Evolutionary conservation across 805 yeast genomes (phyloP).

Genomic region (Candida yuanshanica): DNA sequence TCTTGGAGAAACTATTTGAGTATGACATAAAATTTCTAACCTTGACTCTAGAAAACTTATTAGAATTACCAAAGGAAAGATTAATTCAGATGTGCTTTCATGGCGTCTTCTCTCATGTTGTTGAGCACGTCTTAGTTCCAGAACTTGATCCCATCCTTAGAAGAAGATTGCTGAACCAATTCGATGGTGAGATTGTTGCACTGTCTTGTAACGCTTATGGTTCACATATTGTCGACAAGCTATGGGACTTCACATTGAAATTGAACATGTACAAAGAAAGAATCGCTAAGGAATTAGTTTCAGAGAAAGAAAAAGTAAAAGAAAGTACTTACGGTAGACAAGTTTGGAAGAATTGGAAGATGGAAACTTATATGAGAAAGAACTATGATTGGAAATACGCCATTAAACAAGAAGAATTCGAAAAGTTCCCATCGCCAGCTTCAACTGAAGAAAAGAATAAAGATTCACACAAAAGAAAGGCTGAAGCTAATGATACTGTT

Average conservation of each 20-base stretch:
- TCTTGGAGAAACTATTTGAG: constrained; percentile 65
- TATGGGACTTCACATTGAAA: constrained; percentile 74
- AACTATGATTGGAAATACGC: constrained; percentile 76
- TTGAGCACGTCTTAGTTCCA: constrained; percentile 58
- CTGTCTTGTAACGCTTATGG: constrained; percentile 85
- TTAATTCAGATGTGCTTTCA: constrained; percentile 74
- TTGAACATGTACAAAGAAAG: constrained; percentile 83
- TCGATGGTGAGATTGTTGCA: constrained; percentile 49
- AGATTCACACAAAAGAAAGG: constrained; percentile 11
- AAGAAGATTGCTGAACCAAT: constrained; percentile 61
- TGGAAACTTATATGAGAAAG: constrained; percentile 73
- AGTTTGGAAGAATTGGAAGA: constrained; percentile 93
- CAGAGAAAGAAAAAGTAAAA: constrained; percentile 63
- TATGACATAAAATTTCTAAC: constrained; percentile 58
- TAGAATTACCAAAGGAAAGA: constrained; percentile 55
- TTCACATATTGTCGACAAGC: constrained; percentile 80
- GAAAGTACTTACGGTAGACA: constrained; percentile 81
- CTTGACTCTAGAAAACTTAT: constrained; percentile 52
- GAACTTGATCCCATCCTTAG: constrained; percentile 49
- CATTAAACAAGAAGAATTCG: constrained; percentile 48
- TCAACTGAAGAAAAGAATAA: constrained; percentile 12
- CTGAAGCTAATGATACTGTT: constrained; percentile 1
- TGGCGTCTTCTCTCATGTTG: constrained; percentile 86
- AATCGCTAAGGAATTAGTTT: constrained; percentile 61
- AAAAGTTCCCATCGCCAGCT: constrained; percentile 34